Percentiles rank a stretch among this genome's conserved stretches.
These are phyloP conservation scores for Salpingoeca rosetta DNA, from an alignment of 78 protist species.

Conservation along the genomic window DNA sequence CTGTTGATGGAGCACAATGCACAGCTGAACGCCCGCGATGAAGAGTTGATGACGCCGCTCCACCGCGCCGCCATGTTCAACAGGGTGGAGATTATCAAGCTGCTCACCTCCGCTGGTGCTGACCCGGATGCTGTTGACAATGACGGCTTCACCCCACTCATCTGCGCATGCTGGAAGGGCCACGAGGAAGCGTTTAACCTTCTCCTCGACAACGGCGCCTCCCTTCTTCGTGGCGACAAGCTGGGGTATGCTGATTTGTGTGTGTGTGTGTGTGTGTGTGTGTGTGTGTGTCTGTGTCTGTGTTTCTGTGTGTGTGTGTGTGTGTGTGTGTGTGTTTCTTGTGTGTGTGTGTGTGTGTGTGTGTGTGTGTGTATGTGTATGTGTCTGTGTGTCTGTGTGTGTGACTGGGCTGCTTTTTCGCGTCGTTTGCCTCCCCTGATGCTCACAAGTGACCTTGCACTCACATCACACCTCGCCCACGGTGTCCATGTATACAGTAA, in stretches of 20 bases:
- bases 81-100: neutral
- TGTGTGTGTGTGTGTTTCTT: neutral
- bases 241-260: neutral
- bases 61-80: neutral
- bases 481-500: too few relatives aligned
- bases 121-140: neutral
- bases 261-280: neutral
- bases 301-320: neutral
- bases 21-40: neutral
- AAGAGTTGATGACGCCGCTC: neutral
- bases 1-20: neutral
- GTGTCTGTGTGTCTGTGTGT: neutral
- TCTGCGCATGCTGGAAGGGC: neutral
- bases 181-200: neutral
- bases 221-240: neutral
- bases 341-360: neutral
- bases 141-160: neutral
- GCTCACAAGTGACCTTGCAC: too few relatives aligned
- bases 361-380: neutral
- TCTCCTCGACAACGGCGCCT: neutral
- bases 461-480: too few relatives aligned
- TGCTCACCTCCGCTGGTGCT: neutral
- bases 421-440: too few relatives aligned
- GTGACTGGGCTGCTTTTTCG: neutral
- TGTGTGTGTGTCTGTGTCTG: neutral